phyloP scores from a whole-genome alignment of 768 basidiomycete species.

The Tricholoma matsutake region DNA sequence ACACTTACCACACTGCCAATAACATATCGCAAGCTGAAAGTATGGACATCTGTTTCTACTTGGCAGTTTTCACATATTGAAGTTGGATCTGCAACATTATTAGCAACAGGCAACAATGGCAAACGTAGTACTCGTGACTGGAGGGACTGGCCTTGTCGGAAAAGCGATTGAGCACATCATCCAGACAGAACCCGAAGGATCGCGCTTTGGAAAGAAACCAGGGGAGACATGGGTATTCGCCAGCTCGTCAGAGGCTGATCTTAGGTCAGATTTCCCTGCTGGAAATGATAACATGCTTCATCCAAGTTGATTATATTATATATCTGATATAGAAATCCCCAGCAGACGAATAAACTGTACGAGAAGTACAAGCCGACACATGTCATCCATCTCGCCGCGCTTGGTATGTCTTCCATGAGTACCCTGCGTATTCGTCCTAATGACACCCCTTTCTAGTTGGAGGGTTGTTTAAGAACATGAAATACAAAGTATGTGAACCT shows the following conservation, averaged over 20 bases:
- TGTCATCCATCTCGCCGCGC: constrained; percentile 94
- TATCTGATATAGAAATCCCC: constrained; percentile 69
- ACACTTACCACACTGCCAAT: no score
- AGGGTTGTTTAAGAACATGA: constrained; percentile 95
- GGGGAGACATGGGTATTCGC: constrained; percentile 89
- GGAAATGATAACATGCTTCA: not conserved
- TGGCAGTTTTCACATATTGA: not conserved
- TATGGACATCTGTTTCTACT: no score
- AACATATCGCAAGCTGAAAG: no score
- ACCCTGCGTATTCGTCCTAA: not conserved
- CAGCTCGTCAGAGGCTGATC: constrained; percentile 75
- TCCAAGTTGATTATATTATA: not conserved
- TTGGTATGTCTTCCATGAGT: constrained; percentile 50
- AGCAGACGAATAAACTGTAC: constrained; percentile 68
- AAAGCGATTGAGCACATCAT: constrained; percentile 77
- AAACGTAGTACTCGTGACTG: constrained; percentile 73
- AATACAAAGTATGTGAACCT: constrained; percentile 63
- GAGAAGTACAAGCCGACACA: constrained; percentile 93
- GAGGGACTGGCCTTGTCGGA: constrained; percentile 87
- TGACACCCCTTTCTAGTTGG: constrained; percentile 57
- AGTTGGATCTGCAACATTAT: not conserved
- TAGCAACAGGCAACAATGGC: constrained; percentile 23
- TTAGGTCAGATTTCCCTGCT: constrained; percentile 49
- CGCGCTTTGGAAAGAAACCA: constrained; percentile 69
- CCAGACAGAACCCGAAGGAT: constrained; percentile 73